Conservation (phyloP, 305 asterid species). For the Stenogyne calaminthoides region DNA sequence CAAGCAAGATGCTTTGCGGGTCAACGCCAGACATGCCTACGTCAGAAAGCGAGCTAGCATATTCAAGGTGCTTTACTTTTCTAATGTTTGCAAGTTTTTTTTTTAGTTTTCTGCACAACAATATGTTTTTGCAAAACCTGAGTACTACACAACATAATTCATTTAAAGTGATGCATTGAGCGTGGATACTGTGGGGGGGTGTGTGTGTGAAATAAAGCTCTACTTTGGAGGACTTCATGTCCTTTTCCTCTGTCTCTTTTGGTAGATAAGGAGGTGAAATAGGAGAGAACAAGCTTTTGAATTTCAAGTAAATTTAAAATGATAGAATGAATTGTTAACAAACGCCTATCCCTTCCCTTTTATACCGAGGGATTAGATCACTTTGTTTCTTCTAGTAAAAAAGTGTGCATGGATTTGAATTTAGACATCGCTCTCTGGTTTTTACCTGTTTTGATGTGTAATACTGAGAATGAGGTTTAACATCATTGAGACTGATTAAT, state of each 20-base stretch:
- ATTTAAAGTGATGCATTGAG: conserved; percentile 9
- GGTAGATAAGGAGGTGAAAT: conserved; percentile 8
- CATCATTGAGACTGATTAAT: too few species aligned
- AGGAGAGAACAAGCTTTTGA: neutral
- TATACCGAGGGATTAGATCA: neutral
- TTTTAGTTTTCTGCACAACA: conserved; percentile 12
- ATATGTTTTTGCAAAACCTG: conserved; percentile 7
- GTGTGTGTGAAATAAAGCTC: neutral
- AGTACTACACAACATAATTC: conserved; percentile 7
- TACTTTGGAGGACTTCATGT: neutral
- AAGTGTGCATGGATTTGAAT: too few species aligned
- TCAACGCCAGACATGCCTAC: conserved; percentile 72
- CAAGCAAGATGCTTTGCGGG: conserved; percentile 56
- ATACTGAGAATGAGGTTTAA: too few species aligned
- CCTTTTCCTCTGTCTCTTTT: neutral
- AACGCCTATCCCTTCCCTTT: neutral
- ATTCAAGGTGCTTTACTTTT: conserved; percentile 64
- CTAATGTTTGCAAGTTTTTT: conserved; percentile 15
- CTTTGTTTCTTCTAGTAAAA: too few species aligned
- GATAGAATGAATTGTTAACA: neutral
- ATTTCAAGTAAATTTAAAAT: neutral
- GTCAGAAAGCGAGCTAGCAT: conserved; percentile 59
- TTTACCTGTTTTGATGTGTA: too few species aligned
- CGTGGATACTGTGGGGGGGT: neutral
- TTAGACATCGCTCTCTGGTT: too few species aligned